Evolutionary conservation across 148 eudicot species (phyloP).

Genomic region (Talinum fruticosum): DNA sequence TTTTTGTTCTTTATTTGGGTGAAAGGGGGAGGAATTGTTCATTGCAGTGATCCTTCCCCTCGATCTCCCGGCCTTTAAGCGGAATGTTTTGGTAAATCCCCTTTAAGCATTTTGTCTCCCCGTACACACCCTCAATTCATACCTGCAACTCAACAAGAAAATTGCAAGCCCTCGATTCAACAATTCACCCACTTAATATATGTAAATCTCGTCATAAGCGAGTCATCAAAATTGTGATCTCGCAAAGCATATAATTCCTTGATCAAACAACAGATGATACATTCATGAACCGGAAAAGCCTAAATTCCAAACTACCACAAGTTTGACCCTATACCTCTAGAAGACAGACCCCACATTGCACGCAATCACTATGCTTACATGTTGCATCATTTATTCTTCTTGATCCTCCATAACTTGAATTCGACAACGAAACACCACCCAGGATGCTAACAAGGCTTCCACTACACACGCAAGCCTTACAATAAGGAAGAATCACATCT

Average conservation of each 20-base stretch:
- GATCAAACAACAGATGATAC: background rate
- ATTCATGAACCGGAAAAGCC: background rate
- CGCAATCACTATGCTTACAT: background rate
- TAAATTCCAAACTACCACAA: background rate
- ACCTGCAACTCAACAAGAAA: too few relatives aligned
- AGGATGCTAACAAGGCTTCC: constrained; percentile 5
- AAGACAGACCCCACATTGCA: background rate
- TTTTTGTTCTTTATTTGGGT: too few relatives aligned
- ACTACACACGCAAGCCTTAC: background rate
- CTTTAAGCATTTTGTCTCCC: too few relatives aligned
- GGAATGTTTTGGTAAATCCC: too few relatives aligned
- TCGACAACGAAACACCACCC: background rate
- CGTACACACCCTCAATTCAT: too few relatives aligned
- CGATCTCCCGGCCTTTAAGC: too few relatives aligned
- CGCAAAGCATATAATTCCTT: background rate
- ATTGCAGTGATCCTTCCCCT: too few relatives aligned
- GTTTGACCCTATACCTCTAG: background rate
- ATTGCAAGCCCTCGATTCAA: too few relatives aligned
- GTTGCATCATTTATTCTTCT: background rate
- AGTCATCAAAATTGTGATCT: background rate
- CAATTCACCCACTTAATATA: too few relatives aligned
- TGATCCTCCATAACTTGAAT: background rate
- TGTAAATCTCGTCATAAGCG: too few relatives aligned
- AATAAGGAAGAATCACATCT: background rate
- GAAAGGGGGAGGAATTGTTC: too few relatives aligned